Percentiles rank a stretch among this genome's conserved stretches.
phyloP scores from a whole-genome alignment of 257 asterid genomes.

The Orobanche coerulescens region DNA sequence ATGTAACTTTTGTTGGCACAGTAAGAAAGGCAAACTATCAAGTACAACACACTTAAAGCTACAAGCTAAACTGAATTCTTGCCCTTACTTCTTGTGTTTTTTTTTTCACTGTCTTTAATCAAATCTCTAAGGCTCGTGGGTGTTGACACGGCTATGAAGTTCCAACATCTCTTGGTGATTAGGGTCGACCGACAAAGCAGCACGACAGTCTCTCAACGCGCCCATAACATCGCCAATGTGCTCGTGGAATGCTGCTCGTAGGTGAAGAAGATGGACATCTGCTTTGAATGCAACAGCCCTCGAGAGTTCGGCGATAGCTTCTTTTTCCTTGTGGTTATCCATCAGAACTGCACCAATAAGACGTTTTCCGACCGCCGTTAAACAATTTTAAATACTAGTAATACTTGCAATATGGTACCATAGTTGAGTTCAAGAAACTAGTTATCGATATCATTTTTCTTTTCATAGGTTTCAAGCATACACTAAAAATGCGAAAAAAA shows the following conservation, averaged over 20 bases:
- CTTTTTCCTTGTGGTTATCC: conserved; percentile 92
- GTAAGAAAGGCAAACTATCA: conserved; percentile 16
- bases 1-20: too few relatives aligned
- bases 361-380: too few relatives aligned
- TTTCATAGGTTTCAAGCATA: too few relatives aligned
- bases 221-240: conserved; percentile 79
- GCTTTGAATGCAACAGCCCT: conserved; percentile 93
- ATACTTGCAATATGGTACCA: too few relatives aligned
- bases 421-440: too few relatives aligned
- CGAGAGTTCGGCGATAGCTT: conserved; percentile 86
- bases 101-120: background rate
- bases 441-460: too few relatives aligned
- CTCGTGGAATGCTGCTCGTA: conserved; percentile 94
- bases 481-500: too few relatives aligned
- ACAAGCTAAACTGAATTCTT: conserved; percentile 19
- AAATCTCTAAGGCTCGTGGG: conserved; percentile 58
- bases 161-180: conserved; percentile 97
- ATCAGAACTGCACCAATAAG: conserved; percentile 50
- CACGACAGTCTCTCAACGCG: conserved; percentile 89
- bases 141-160: conserved; percentile 93
- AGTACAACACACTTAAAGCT: conserved; percentile 23
- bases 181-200: conserved; percentile 95
- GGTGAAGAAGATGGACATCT: conserved; percentile 89
- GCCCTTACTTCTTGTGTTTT: background rate
- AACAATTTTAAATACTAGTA: too few relatives aligned